These are phyloP conservation scores for Aeschynomene evenia DNA, from an alignment of 306 rosid genomes.

Conservation along the genomic window DNA sequence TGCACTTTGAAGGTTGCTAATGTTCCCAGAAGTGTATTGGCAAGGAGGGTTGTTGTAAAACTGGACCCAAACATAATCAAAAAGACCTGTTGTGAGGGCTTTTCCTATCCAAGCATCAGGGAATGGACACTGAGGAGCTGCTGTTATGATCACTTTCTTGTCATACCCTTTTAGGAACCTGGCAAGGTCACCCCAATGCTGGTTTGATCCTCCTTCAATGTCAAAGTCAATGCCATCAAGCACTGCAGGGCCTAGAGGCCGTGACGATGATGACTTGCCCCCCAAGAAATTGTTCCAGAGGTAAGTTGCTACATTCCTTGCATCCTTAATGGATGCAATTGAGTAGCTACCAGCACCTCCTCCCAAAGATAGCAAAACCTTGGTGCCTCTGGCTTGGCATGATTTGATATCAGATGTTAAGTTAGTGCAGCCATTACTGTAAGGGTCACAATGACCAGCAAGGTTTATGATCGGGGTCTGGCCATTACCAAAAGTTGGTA, in stretches of 20 bases:
- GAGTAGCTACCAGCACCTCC: conserved; percentile 34
- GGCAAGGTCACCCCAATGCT: not conserved
- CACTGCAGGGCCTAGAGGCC: conserved; percentile 35
- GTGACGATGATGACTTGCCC: conserved; percentile 26
- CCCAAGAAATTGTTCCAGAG: conserved; percentile 39
- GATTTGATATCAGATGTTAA: conserved; percentile 23
- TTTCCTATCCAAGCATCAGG: conserved; percentile 29
- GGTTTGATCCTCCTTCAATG: conserved; percentile 20
- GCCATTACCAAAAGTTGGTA: conserved; percentile 29
- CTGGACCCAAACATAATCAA: conserved; percentile 26
- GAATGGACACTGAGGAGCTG: conserved; percentile 34
- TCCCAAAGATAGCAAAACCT: conserved; percentile 38
- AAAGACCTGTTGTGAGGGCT: not conserved
- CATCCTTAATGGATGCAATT: conserved; percentile 27
- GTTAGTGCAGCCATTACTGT: conserved; percentile 26
- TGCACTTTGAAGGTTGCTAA: conserved; percentile 6
- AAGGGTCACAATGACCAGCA: conserved; percentile 35
- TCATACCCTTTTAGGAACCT: not conserved
- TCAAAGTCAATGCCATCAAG: conserved; percentile 9
- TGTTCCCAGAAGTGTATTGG: conserved; percentile 14
- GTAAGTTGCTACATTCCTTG: conserved; percentile 6
- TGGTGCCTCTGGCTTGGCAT: conserved; percentile 37
- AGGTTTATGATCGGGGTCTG: conserved; percentile 29
- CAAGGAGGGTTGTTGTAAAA: conserved; percentile 9
- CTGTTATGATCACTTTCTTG: not conserved